A percentile compares a stretch with the other conserved stretches of the same genome.
These are phyloP conservation scores for Hypoxylon sp. DNA, from an alignment of 2,329 filamentous ascomycete species.

Conservation along the genomic window DNA sequence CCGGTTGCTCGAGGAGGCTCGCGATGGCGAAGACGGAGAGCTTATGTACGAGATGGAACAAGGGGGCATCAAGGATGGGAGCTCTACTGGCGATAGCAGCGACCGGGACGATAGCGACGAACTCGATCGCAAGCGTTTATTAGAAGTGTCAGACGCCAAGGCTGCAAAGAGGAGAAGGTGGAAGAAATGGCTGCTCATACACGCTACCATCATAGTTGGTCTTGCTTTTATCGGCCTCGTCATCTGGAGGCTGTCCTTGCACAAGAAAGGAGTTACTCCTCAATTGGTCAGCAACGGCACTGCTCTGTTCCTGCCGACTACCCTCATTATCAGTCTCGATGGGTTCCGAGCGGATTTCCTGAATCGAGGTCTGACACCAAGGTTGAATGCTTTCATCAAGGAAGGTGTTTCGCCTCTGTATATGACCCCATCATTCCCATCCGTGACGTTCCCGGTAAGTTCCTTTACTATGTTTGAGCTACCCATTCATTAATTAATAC, in stretches of 20 bases:
- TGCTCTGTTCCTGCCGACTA: constrained; percentile 89
- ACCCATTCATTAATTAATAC: constrained; percentile 31
- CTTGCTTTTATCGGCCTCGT: constrained; percentile 70
- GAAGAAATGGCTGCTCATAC: constrained; percentile 68
- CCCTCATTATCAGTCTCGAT: constrained; percentile 92
- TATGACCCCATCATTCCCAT: constrained; percentile 95
- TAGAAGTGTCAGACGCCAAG: constrained; percentile 64
- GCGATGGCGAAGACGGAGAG: constrained; percentile 77
- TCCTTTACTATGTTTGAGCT: constrained; percentile 38
- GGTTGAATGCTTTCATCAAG: constrained; percentile 81
- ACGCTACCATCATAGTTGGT: constrained; percentile 65
- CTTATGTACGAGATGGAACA: constrained; percentile 86
- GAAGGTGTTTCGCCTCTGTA: constrained; percentile 91
- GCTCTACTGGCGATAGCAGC: constrained; percentile 73
- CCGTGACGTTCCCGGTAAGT: constrained; percentile 85
- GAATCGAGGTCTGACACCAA: constrained; percentile 84
- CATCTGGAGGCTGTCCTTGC: constrained; percentile 71
- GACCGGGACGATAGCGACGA: constrained; percentile 73
- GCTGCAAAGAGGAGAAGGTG: constrained; percentile 66
- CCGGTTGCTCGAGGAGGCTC: constrained; percentile 66
- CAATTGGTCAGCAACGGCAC: constrained; percentile 82
- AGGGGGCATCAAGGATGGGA: constrained; percentile 78
- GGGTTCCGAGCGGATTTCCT: constrained; percentile 97
- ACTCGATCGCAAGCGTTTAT: constrained; percentile 67
- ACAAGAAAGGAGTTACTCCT: constrained; percentile 55